Evolutionary conservation across 208 protist genomes (phyloP).

Genomic region (Leishmania tropica): DNA sequence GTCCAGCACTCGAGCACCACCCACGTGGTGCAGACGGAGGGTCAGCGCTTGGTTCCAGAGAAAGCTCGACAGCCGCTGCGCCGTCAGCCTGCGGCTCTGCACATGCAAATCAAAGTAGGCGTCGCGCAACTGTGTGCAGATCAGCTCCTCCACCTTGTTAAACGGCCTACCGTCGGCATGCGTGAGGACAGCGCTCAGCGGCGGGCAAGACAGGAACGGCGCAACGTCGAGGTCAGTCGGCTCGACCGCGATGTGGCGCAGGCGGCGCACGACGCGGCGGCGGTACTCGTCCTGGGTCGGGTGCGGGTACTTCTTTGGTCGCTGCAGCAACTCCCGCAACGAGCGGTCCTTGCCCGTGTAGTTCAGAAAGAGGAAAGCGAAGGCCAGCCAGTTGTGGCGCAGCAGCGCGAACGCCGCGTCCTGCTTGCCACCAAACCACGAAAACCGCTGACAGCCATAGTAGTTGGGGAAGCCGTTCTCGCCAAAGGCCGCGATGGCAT

Average conservation of each 20-base stretch:
- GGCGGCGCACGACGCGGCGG: slow-evolving; percentile 71
- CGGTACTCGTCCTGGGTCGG: slow-evolving; percentile 83
- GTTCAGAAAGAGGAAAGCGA: slow-evolving; percentile 87
- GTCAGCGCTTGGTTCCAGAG: slow-evolving; percentile 88
- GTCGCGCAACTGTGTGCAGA: slow-evolving; percentile 67
- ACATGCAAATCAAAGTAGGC: slow-evolving; percentile 76
- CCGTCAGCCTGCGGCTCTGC: slow-evolving; percentile 67
- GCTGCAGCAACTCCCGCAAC: slow-evolving; percentile 85
- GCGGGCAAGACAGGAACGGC: slow-evolving; percentile 70
- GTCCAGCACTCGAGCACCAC: slow-evolving; percentile 44
- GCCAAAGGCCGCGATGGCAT: slow-evolving; percentile 53
- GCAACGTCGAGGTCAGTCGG: slow-evolving; percentile 74
- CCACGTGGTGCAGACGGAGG: slow-evolving; percentile 74
- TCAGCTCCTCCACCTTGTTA: slow-evolving; percentile 41
- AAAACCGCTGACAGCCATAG: slow-evolving; percentile 90
- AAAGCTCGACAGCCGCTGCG: slow-evolving; percentile 81
- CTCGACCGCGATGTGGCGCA: slow-evolving; percentile 65
- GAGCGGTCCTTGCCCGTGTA: slow-evolving; percentile 64
- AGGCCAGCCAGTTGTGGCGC: slow-evolving; percentile 84
- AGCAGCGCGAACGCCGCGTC: slow-evolving; percentile 83
- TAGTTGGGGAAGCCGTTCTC: slow-evolving; percentile 87
- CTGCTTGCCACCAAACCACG: slow-evolving; percentile 81
- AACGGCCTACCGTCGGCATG: slow-evolving; percentile 25
- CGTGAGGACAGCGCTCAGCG: slow-evolving; percentile 40
- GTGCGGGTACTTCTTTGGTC: slow-evolving; percentile 79